Evolutionary conservation across 257 asterid genomes (phyloP).

Genomic region (Rhazya stricta): DNA sequence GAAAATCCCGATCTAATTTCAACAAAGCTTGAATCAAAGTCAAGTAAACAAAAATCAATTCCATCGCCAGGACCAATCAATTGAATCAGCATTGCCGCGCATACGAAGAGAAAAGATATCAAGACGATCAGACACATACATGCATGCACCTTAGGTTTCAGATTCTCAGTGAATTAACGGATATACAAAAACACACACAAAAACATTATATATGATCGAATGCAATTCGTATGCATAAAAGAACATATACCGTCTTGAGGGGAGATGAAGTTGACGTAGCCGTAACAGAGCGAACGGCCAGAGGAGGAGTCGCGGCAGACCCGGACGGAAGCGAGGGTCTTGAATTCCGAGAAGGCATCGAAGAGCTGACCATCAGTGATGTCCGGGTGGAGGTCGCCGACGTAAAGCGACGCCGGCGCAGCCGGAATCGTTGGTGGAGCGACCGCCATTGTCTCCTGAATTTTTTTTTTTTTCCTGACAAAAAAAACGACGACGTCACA

Average conservation of each 20-base stretch:
- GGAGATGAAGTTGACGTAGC: conserved; percentile 38
- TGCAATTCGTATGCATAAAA: background rate
- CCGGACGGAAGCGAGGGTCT: conserved; percentile 27
- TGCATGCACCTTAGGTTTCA: conserved; percentile 2
- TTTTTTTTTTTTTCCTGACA: background rate
- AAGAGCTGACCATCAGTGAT: conserved; percentile 29
- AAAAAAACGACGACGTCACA: conserved; percentile 26
- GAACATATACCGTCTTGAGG: conserved; percentile 34
- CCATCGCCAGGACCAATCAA: background rate
- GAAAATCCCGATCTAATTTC: background rate
- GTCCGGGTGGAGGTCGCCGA: conserved; percentile 38
- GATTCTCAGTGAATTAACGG: background rate
- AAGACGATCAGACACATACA: background rate
- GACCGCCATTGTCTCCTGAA: conserved; percentile 25
- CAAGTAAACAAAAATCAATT: background rate
- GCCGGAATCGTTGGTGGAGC: conserved; percentile 18
- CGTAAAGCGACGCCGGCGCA: conserved; percentile 33
- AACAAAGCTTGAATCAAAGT: background rate
- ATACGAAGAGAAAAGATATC: background rate
- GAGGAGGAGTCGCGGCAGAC: conserved; percentile 37
- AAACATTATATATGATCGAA: background rate
- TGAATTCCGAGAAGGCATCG: conserved; percentile 37
- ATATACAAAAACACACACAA: background rate
- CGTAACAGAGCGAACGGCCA: conserved; percentile 41
- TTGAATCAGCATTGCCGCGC: background rate